Evolutionary conservation across 2,329 filamentous ascomycete genomes (phyloP).

Genomic region (Fusarium ramigenum): DNA sequence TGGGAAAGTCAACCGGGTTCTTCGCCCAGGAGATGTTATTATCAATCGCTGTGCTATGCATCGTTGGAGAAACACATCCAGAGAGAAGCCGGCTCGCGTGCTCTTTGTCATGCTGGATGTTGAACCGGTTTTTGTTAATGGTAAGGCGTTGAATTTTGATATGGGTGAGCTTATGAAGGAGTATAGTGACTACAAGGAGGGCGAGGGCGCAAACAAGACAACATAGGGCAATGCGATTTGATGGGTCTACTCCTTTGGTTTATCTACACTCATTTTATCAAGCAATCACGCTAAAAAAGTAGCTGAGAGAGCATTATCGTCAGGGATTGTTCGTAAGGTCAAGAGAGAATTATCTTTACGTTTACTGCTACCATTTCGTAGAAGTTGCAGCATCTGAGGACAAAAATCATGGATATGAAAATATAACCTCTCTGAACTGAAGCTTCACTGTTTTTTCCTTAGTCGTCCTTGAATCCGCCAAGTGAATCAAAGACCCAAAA

Average conservation of each 20-base stretch:
- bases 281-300: not conserved
- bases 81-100: not conserved
- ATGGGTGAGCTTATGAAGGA: not conserved
- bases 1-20: not conserved
- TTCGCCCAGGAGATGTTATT: not conserved
- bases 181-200: not conserved
- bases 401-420: no score
- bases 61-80: not conserved
- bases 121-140: not conserved
- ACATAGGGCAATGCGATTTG: not conserved
- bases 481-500: no score
- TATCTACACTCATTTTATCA: not conserved
- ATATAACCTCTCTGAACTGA: no score
- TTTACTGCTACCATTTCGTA: not conserved
- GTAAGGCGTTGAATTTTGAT: not conserved
- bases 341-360: rapidly evolving
- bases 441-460: no score
- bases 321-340: rapidly evolving
- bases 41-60: not conserved
- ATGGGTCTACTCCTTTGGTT: no score
- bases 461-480: no score
- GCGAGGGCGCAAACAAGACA: not conserved
- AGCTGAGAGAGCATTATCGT: rapidly evolving
- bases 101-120: not conserved
- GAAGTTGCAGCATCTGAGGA: no score